Percentiles rank a stretch among this genome's conserved stretches.
phyloP scores from a whole-genome alignment of 2,329 filamentous ascomycete genomes.

The Cladosporium phlei region DNA sequence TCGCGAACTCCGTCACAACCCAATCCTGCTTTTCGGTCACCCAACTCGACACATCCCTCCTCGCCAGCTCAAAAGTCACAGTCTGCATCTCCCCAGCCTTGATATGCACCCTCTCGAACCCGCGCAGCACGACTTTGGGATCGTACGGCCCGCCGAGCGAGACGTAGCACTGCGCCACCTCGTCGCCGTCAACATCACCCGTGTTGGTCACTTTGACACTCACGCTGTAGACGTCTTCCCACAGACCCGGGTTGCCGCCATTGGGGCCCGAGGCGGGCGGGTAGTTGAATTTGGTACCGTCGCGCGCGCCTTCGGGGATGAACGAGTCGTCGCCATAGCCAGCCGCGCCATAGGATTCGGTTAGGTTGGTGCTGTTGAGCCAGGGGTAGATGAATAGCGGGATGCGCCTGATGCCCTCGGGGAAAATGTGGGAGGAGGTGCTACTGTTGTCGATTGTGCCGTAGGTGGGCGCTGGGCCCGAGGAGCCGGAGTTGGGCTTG shows the following conservation, averaged over 20 bases:
- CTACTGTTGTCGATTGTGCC: constrained; percentile 60
- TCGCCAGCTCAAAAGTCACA: constrained; percentile 64
- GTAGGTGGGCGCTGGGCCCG: constrained; percentile 57
- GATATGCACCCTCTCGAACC: constrained; percentile 71
- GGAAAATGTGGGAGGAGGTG: constrained; percentile 51
- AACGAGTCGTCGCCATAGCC: constrained; percentile 58
- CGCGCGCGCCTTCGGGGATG: constrained; percentile 55
- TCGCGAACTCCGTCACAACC: constrained; percentile 55
- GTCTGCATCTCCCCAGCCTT: constrained; percentile 60
- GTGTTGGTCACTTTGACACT: constrained; percentile 66
- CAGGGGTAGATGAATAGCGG: constrained; percentile 63
- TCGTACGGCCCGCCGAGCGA: constrained; percentile 73
- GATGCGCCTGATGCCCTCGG: constrained; percentile 51
- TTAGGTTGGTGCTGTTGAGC: constrained; percentile 57
- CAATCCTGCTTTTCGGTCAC: constrained; percentile 73
- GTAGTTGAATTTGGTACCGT: constrained; percentile 53
- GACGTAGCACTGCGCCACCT: constrained; percentile 69
- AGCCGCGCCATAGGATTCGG: constrained; percentile 51
- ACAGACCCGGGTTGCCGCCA: constrained; percentile 59
- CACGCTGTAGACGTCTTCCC: constrained; percentile 64
- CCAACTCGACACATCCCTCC: constrained; percentile 83
- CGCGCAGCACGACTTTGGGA: constrained; percentile 61
- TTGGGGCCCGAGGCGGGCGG: constrained; percentile 59
- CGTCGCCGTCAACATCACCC: constrained; percentile 58
- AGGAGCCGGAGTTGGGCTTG: constrained; percentile 55